Conservation (phyloP, 129 eudicot species). For the Artemisia tridentata region DNA sequence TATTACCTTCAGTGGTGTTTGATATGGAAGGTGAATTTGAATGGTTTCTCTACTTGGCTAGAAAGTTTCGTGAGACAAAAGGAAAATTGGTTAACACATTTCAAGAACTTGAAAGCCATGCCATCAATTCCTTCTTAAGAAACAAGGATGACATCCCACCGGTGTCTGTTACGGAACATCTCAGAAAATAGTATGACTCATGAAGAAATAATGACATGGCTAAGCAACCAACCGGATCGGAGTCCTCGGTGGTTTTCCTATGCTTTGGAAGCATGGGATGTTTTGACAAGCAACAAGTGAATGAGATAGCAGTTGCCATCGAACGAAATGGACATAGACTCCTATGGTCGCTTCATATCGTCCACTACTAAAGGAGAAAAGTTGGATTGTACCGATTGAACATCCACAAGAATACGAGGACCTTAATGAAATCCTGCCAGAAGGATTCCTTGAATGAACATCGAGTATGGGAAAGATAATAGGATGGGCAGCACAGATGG, state of each 20-base stretch:
- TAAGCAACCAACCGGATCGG: slow-evolving; percentile 25
- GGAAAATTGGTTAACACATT: slow-evolving; percentile 37
- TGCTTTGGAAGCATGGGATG: slow-evolving; percentile 51
- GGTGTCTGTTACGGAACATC: not conserved
- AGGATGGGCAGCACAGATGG: slow-evolving; percentile 48
- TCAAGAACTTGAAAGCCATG: slow-evolving; percentile 29
- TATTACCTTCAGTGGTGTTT: slow-evolving; percentile 19
- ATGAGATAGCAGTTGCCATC: slow-evolving; percentile 34
- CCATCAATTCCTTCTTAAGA: not conserved
- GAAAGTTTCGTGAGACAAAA: slow-evolving; percentile 29
- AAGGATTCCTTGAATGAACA: slow-evolving; percentile 30
- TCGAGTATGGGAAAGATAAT: slow-evolving; percentile 21
- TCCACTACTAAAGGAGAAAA: not conserved
- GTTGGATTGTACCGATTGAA: not conserved
- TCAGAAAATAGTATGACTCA: not conserved
- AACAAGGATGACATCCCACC: not conserved
- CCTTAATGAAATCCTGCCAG: slow-evolving; percentile 19
- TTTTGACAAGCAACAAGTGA: slow-evolving; percentile 24
- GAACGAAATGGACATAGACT: slow-evolving; percentile 32
- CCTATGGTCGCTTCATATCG: slow-evolving; percentile 40
- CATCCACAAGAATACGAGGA: slow-evolving; percentile 7
- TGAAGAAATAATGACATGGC: slow-evolving; percentile 26
- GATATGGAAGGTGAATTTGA: slow-evolving; percentile 5
- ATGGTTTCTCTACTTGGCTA: slow-evolving; percentile 6
- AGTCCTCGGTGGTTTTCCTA: slow-evolving; percentile 38